Percentiles rank a stretch among this genome's conserved stretches.
Evolutionary conservation across 2,329 filamentous ascomycete species (phyloP).

Genomic region (Ceratocystis cubensis): DNA sequence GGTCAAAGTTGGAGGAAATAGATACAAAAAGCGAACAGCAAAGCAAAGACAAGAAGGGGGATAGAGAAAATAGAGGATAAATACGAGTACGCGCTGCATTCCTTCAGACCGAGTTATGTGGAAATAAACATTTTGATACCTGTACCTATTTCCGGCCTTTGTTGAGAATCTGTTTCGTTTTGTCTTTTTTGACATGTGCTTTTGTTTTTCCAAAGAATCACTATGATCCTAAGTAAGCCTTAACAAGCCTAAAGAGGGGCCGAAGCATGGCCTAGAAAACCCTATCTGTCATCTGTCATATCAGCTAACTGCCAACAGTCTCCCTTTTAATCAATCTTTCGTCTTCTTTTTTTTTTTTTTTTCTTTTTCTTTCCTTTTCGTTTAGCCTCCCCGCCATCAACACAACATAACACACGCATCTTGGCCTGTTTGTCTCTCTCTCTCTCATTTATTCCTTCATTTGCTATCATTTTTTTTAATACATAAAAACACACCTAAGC

Average conservation of each 20-base stretch:
- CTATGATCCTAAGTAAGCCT: neutral
- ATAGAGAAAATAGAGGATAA: neutral
- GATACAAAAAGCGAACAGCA: neutral
- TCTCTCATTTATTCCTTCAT: constrained; percentile 13
- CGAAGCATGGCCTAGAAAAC: neutral
- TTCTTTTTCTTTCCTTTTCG: neutral
- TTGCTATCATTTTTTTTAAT: constrained; percentile 13
- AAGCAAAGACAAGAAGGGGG: neutral
- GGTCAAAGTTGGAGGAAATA: neutral
- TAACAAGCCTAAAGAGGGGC: too few relatives aligned
- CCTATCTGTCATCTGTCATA: neutral
- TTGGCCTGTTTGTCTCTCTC: neutral
- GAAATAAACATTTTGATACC: too few relatives aligned
- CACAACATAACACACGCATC: too few relatives aligned
- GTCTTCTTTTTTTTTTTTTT: constrained; percentile 5
- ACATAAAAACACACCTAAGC: constrained; percentile 6
- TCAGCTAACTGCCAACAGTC: neutral
- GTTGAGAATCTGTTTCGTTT: neutral
- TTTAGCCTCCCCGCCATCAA: neutral
- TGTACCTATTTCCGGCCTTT: neutral
- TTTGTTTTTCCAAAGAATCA: neutral
- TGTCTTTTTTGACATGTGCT: neutral
- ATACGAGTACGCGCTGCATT: too few relatives aligned
- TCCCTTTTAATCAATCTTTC: neutral
- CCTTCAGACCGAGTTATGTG: too few relatives aligned